Evolutionary conservation across 225 moss, liverwort and hornwort species (phyloP).

Genomic region (Bryum argenteum): DNA sequence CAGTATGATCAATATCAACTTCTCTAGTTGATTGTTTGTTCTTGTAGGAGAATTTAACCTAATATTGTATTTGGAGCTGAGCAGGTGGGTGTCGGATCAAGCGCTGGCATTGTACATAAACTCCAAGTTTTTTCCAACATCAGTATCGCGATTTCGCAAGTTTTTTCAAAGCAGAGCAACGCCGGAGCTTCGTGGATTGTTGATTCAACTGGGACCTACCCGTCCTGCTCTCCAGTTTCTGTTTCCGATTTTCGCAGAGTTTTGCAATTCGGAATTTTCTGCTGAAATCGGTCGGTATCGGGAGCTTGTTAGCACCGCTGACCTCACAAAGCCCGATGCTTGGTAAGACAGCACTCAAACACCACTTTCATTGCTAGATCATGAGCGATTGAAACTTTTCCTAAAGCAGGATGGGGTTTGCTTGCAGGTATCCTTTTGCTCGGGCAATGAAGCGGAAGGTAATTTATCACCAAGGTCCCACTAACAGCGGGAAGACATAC

Average conservation of each 20-base stretch:
- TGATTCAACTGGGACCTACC: constrained; percentile 64
- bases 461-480: constrained; percentile 93
- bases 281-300: constrained; percentile 85
- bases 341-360: constrained; percentile 54
- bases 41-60: neutral
- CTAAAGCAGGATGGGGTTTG: constrained; percentile 20
- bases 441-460: constrained; percentile 91
- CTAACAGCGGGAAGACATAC: constrained; percentile 98
- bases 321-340: constrained; percentile 96
- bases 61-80: constrained; percentile 19
- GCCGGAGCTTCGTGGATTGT: constrained; percentile 58
- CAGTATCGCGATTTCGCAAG: constrained; percentile 80
- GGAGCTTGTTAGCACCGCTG: constrained; percentile 93
- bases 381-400: neutral
- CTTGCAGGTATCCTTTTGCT: constrained; percentile 91
- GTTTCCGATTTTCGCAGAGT: constrained; percentile 92
- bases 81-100: constrained; percentile 99
- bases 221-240: constrained; percentile 62
- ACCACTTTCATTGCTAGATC: neutral
- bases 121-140: constrained; percentile 91
- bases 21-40: neutral
- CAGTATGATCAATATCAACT: constrained; percentile 19
- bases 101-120: constrained; percentile 88
- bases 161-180: constrained; percentile 74
- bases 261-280: constrained; percentile 83